Conservation (phyloP, 1,284 basidiomycete species). For the Tylopilus sp. region DNA sequence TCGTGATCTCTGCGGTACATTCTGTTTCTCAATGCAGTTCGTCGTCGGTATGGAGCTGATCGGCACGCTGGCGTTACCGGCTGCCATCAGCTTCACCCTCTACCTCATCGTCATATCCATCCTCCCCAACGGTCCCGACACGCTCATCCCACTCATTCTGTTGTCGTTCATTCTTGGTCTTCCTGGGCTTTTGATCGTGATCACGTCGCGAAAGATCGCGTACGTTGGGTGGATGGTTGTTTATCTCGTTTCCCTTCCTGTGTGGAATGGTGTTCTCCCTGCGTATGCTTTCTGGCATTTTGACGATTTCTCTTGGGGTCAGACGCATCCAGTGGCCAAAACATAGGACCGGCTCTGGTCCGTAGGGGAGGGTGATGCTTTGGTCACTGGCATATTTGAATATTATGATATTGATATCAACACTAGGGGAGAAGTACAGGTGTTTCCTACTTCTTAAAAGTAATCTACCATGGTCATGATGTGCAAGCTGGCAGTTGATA, state of each 20-base stretch:
- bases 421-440: no score
- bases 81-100: constrained; percentile 96
- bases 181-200: constrained; percentile 93
- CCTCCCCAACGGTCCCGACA: constrained; percentile 82
- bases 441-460: no score
- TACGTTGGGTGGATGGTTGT: constrained; percentile 98
- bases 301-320: constrained; percentile 99
- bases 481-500: no score
- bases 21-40: constrained; percentile 98
- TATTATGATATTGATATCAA: no score
- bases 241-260: constrained; percentile 92
- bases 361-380: no score
- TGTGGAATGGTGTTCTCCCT: constrained; percentile 97
- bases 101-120: constrained; percentile 91
- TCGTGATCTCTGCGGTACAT: constrained; percentile 94
- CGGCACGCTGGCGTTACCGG: constrained; percentile 96
- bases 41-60: constrained; percentile 98
- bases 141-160: constrained; percentile 95
- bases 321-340: constrained; percentile 81
- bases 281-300: constrained; percentile 99
- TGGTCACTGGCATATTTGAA: no score
- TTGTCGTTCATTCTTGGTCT: constrained; percentile 95
- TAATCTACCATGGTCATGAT: no score
- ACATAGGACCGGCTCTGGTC: no score
- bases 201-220: constrained; percentile 93